These are phyloP conservation scores for Penicillium sp. DNA, from an alignment of 2,329 filamentous ascomycete genomes.

Conservation along the genomic window DNA sequence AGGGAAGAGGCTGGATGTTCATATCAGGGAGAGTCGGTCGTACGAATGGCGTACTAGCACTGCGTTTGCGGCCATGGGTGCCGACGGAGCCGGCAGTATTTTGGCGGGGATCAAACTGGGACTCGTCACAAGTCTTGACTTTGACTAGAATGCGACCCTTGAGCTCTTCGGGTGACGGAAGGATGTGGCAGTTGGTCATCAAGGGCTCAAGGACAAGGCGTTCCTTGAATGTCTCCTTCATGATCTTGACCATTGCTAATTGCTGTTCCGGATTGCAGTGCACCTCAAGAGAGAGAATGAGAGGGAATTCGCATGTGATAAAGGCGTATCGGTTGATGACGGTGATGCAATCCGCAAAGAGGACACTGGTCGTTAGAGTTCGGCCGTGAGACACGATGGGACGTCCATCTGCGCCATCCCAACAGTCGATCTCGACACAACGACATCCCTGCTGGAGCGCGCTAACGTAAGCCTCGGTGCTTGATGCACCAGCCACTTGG, in stretches of 20 bases:
- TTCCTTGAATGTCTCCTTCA: constrained; percentile 79
- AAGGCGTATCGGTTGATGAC: constrained; percentile 97
- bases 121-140: constrained; percentile 75
- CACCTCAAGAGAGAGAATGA: constrained; percentile 94
- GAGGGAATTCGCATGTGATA: constrained; percentile 76
- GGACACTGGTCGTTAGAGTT: constrained; percentile 82
- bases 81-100: constrained; percentile 43
- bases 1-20: constrained; percentile 47
- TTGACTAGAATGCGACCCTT: constrained; percentile 86
- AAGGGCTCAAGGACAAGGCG: constrained; percentile 75
- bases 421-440: constrained; percentile 96
- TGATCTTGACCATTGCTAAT: constrained; percentile 81
- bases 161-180: constrained; percentile 85
- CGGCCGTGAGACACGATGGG: constrained; percentile 89
- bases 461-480: constrained; percentile 90
- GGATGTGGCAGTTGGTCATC: constrained; percentile 62
- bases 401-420: constrained; percentile 86
- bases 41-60: constrained; percentile 74
- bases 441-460: constrained; percentile 86
- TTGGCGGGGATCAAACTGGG: constrained; percentile 47
- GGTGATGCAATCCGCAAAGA: constrained; percentile 87
- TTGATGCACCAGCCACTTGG: constrained; percentile 86
- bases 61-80: constrained; percentile 54
- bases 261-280: constrained; percentile 87
- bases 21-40: constrained; percentile 62